Conservation (phyloP, 805 yeast genomes). For the Torulaspora gathmanii region DNA sequence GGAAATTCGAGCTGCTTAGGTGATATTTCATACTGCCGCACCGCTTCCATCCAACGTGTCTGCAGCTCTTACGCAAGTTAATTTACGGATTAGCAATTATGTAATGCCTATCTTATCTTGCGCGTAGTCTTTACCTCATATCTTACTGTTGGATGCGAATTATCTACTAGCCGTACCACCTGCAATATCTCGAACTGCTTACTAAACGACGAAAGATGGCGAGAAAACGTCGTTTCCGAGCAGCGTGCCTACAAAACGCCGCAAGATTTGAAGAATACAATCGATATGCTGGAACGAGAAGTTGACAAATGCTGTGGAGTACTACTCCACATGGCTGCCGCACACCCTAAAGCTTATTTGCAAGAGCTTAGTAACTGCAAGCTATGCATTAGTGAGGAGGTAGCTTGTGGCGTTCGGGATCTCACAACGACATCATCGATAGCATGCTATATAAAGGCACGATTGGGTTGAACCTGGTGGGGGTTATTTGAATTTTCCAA, state of each 20-base stretch:
- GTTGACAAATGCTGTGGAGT: not conserved
- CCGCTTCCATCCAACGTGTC: not conserved
- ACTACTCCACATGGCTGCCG: not conserved
- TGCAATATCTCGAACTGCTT: not conserved
- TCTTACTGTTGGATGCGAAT: not conserved
- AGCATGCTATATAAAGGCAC: not conserved
- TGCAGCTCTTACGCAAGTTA: no score
- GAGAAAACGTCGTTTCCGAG: not conserved
- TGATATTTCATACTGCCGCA: no score
- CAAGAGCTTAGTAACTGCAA: not conserved
- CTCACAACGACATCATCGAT: no score
- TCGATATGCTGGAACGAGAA: not conserved
- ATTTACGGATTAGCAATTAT: not conserved
- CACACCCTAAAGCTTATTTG: not conserved
- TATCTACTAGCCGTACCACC: no score
- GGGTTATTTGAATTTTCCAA: not conserved
- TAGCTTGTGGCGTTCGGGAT: not conserved
- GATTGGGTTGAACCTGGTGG: not conserved
- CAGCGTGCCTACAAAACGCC: no score
- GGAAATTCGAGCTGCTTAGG: no score
- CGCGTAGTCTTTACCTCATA: not conserved
- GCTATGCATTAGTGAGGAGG: not conserved
- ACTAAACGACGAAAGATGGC: not conserved
- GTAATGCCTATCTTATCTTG: not conserved
- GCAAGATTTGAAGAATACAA: not conserved